Evolutionary conservation across 192 early-diverging fungal genomes (phyloP).

Genomic region (Gonapodya prolifera): DNA sequence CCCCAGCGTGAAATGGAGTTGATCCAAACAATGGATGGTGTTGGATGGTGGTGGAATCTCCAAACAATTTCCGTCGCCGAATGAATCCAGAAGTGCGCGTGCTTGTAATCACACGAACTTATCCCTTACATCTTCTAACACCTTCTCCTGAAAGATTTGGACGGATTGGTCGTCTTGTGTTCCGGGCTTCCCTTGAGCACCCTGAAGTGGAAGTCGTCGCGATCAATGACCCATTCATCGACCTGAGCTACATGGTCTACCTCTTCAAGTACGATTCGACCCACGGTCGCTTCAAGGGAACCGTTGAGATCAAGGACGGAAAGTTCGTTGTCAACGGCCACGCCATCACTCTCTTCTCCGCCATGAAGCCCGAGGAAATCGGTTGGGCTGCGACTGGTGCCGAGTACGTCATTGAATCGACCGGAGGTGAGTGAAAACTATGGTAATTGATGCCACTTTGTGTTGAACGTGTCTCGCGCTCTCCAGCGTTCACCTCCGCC

Average conservation of each 20-base stretch:
- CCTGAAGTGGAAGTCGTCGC: constrained; percentile 63
- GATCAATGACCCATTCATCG: constrained; percentile 97
- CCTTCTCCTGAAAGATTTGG: constrained; percentile 51
- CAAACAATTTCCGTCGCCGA: too few species aligned
- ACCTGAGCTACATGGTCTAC: constrained; percentile 94
- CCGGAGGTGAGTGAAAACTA: constrained; percentile 17
- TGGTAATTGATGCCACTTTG: background rate
- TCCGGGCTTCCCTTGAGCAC: constrained; percentile 72
- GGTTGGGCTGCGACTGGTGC: constrained; percentile 74
- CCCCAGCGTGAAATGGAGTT: too few species aligned
- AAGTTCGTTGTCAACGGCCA: constrained; percentile 85
- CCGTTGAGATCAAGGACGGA: constrained; percentile 63
- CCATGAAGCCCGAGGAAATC: constrained; percentile 74
- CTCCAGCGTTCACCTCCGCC: constrained; percentile 86
- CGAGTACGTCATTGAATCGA: constrained; percentile 95
- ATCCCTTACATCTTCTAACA: too few species aligned
- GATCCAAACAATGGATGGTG: background rate
- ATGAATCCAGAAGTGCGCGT: too few species aligned
- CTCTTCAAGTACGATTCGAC: constrained; percentile 98
- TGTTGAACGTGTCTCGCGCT: background rate
- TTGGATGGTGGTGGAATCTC: too few species aligned
- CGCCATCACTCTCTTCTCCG: constrained; percentile 56
- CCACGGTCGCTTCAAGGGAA: constrained; percentile 87
- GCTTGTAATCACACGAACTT: too few species aligned
- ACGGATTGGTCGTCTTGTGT: constrained; percentile 95